Conservation (phyloP, 345 rosid genomes). For the Conringia planisiliqua region DNA sequence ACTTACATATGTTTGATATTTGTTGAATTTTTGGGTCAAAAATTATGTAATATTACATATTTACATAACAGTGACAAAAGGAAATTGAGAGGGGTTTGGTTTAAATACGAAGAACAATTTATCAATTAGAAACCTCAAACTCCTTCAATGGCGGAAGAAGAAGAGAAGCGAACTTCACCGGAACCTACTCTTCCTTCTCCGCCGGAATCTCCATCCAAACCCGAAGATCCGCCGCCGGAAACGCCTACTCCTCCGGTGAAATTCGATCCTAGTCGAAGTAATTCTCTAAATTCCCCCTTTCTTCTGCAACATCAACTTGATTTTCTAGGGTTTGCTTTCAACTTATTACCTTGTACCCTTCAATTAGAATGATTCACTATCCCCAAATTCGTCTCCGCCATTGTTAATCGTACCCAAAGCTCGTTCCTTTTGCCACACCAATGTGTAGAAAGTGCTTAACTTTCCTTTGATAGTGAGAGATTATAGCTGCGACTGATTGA, state of each 20-base stretch:
- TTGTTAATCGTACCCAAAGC: slow-evolving; percentile 3
- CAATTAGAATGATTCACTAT: background rate
- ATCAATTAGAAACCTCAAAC: background rate
- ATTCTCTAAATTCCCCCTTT: slow-evolving; percentile 13
- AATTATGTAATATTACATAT: background rate
- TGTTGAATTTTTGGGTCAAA: background rate
- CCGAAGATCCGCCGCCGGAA: slow-evolving; percentile 15
- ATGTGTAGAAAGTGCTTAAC: background rate
- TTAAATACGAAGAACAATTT: too few species aligned
- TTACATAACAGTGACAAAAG: background rate
- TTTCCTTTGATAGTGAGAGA: background rate
- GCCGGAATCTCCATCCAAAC: background rate
- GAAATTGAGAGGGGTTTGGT: background rate
- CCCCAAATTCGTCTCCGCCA: background rate
- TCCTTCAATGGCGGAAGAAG: slow-evolving; percentile 43
- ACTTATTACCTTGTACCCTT: background rate
- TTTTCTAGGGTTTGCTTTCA: slow-evolving; percentile 20
- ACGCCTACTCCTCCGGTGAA: slow-evolving; percentile 31
- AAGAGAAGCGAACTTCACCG: slow-evolving; percentile 31
- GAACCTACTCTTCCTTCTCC: slow-evolving; percentile 26
- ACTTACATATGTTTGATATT: background rate
- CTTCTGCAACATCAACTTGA: background rate
- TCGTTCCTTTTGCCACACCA: background rate
- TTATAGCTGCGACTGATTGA: background rate
- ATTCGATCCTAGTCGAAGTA: slow-evolving; percentile 91